Evolutionary conservation across 352 stramenopile genomes (phyloP).

Genomic region (Pythium diclinum): DNA sequence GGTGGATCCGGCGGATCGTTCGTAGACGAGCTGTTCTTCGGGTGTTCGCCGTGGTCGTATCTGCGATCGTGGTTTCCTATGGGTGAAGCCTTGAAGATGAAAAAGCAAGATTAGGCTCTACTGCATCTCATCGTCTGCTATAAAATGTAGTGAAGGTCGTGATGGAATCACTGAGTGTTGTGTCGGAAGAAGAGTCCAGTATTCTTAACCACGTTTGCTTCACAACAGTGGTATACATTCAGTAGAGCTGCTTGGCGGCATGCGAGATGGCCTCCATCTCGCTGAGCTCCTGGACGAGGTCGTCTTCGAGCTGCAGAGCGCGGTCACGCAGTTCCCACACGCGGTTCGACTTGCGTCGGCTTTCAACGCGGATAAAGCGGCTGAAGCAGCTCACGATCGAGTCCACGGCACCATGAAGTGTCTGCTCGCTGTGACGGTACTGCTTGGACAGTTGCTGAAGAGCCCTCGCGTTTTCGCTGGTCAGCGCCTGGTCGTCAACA

Average conservation of each 20-base stretch:
- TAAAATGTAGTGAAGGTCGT: no score
- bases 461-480: background rate
- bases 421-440: conserved; percentile 40
- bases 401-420: conserved; percentile 41
- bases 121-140: no score
- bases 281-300: conserved; percentile 57
- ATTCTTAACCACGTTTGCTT: no score
- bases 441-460: conserved; percentile 32
- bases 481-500: background rate
- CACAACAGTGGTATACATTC: background rate
- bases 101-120: background rate
- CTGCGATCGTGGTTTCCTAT: background rate
- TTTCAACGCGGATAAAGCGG: conserved; percentile 66
- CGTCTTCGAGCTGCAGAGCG: conserved; percentile 55
- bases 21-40: background rate
- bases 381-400: conserved; percentile 49
- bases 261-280: conserved; percentile 38
- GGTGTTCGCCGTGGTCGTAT: background rate
- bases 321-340: conserved; percentile 49
- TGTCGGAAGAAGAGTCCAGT: no score
- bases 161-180: no score
- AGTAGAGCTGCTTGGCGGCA: conserved; percentile 25
- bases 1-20: background rate
- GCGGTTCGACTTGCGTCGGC: conserved; percentile 17
- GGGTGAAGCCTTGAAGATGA: background rate